Base-by-base conservation (phyloP, 1,139 yeast genomes). In the Zygotorulaspora mrakii region DNA sequence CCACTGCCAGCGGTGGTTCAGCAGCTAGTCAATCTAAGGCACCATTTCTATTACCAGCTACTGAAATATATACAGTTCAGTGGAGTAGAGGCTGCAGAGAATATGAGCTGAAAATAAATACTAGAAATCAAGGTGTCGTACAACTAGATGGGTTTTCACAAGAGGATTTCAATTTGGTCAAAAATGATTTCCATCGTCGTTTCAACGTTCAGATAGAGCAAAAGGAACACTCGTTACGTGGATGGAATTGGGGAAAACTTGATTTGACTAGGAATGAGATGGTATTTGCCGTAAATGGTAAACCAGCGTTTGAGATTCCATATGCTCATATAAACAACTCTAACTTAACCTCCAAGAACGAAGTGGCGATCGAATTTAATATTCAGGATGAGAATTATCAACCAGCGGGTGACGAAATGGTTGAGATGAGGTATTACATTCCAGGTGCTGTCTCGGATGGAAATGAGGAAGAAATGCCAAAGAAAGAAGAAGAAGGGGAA, bases 171-270 rank as follows among this genome's bases (percentile, higher is more conserved):
- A 77, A 79, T 47, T 73, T 84, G 49, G 69, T 91, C 58, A 89
- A 88, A 62, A 84, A 78, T 57, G 95, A 89, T 54, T 71, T 94
- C 52, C 89, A 84, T 57, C 73, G 89, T 52, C 77, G 84, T 56
- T 87, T 88, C 65, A 70, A 69, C 40, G 70, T 86, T 37, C 74
- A 75, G 39, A 71, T 94, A 48, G 97, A 91, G 54, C 82, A 76
- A 48, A 78, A 74, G 55, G 97, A 91, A 55, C 98, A 91, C 63
- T 84, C 96, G 4, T 69, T 91, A 52, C 77, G 96, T 66, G 99
- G 99, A 29, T 91, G 98, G 98, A 91, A 91, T 64, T 91, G 98
- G 98, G 99, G 99, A 41, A 80, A 82, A 49, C 74, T 91, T 8
- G 96, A 89, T 61, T 77, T 94, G 62, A 95, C 95, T 10, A 77